phyloP scores from a whole-genome alignment of 2,329 filamentous ascomycete genomes.

The Teratosphaeriaceae sp. region DNA sequence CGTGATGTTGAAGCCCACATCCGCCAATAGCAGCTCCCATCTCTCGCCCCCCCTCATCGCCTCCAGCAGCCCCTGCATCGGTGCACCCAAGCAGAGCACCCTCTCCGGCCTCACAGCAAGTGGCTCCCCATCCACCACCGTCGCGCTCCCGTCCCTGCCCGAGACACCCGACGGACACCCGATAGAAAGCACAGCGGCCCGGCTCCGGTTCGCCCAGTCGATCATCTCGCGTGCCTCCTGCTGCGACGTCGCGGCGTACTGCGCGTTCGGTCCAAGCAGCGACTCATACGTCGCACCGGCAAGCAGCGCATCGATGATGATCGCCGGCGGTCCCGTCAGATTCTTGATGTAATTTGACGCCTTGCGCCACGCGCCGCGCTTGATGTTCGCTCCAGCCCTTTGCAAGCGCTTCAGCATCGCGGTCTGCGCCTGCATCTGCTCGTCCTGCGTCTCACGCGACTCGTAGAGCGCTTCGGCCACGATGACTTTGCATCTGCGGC shows the following conservation, averaged over 20 bases:
- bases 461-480: slow-evolving; percentile 81
- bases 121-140: slow-evolving; percentile 62
- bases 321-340: slow-evolving; percentile 59
- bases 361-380: slow-evolving; percentile 49
- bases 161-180: slow-evolving; percentile 87
- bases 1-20: slow-evolving; percentile 78
- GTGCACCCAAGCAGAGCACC: slow-evolving; percentile 78
- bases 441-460: slow-evolving; percentile 69
- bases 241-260: slow-evolving; percentile 55
- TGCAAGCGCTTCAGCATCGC: slow-evolving; percentile 75
- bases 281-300: slow-evolving; percentile 87
- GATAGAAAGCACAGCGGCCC: slow-evolving; percentile 76
- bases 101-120: slow-evolving; percentile 77
- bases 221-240: slow-evolving; percentile 82
- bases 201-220: slow-evolving; percentile 86
- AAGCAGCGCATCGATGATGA: slow-evolving; percentile 84
- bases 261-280: slow-evolving; percentile 40
- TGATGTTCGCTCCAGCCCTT: slow-evolving; percentile 52
- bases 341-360: slow-evolving; percentile 48
- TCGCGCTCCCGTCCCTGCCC: slow-evolving; percentile 63
- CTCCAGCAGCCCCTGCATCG: slow-evolving; percentile 75
- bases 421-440: slow-evolving; percentile 73
- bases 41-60: slow-evolving; percentile 59
- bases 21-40: slow-evolving; percentile 78
- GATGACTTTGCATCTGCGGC: slow-evolving; percentile 72